Base-by-base conservation (phyloP, 805 yeast species). In the Kluyveromyces nonfermentans region DNA sequence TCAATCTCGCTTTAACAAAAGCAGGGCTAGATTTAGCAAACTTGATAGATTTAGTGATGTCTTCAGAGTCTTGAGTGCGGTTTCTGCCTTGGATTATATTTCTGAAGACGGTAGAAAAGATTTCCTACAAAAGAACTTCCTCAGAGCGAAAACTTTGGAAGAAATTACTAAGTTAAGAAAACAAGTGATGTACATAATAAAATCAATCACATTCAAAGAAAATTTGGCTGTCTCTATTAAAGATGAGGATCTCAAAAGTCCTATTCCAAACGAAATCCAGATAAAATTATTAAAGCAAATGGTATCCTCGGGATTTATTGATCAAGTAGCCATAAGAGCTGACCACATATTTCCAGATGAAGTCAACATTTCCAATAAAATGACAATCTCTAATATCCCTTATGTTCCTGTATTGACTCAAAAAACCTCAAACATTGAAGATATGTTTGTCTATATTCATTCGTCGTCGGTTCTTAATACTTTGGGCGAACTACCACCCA, bases 241-340 rank as follows among this genome's bases (percentile, higher is more conserved):
- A 4, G 69, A 62, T 8, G 60, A 62, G 9, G 77, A 73, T 12
- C 50, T 78, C 52, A 77, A 71, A 56, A 64, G 85, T n/a, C 75
- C 70, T 0, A 75, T 83, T 6, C 97, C 97, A 1, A 65, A 73
- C 7, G 74, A 76, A 32, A 58, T 64, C 5, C 98, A 93, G 64
- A 59, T 87, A 5, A 74, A 78, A 42, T 83, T 93, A 0, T 63
- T 93, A 49, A 89, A 87, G 56, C 99, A 93, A 64, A 89, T 93
- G 79, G 71, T 90, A 3, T 77, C 96, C 5, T 82, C 97, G 0
- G 98, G 97, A 0, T 93, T 85, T 55, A 72, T 93, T 33, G 99
- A 93, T 61, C 95, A 85, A 57, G 74, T 90, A 18, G 95, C 95
- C 1, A 75, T 86, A 14, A 72, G 97, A 48, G 89, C 86, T 1